These are phyloP conservation scores for Zygosaccharomyces gambellarensis DNA, from an alignment of 805 yeast genomes.

Conservation along the genomic window DNA sequence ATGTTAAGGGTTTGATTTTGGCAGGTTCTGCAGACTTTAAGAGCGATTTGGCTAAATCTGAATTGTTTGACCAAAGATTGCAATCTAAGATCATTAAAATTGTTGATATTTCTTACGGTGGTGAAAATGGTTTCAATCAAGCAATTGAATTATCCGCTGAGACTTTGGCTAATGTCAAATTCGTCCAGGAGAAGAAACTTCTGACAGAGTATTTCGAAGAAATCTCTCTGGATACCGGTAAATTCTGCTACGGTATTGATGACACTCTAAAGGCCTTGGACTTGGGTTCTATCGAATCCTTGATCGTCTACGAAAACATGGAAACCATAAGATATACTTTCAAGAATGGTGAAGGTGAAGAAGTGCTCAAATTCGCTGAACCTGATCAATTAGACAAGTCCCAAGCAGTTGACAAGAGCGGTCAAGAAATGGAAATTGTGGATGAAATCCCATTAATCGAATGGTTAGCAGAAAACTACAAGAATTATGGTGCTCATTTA, in stretches of 20 bases:
- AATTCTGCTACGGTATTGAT: constrained; percentile 95
- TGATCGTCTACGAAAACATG: constrained; percentile 90
- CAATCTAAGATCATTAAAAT: constrained; percentile 81
- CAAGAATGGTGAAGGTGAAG: constrained; percentile 77
- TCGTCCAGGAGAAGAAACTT: constrained; percentile 96
- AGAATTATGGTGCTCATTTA: constrained; percentile 86
- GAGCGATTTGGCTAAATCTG: constrained; percentile 88
- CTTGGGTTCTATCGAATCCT: constrained; percentile 89
- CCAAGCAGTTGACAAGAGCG: constrained; percentile 74
- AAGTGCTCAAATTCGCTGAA: constrained; percentile 63
- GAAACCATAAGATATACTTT: constrained; percentile 78
- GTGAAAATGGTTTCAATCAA: constrained; percentile 99
- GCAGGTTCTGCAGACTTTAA: constrained; percentile 99
- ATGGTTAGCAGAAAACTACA: constrained; percentile 97
- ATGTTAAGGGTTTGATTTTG: constrained; percentile 87
- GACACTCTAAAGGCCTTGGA: constrained; percentile 96
- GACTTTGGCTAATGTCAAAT: constrained; percentile 93
- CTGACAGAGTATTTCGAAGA: constrained; percentile 91
- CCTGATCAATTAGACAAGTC: constrained; percentile 73
- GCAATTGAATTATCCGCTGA: constrained; percentile 98
- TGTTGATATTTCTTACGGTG: constrained; percentile 98
- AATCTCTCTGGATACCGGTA: constrained; percentile 95
- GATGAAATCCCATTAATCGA: constrained; percentile 84
- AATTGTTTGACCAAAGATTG: constrained; percentile 86
- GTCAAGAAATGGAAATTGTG: constrained; percentile 85